These are phyloP conservation scores for Diaporthe sp. DNA, from an alignment of 2,329 filamentous ascomycete genomes.

Conservation along the genomic window DNA sequence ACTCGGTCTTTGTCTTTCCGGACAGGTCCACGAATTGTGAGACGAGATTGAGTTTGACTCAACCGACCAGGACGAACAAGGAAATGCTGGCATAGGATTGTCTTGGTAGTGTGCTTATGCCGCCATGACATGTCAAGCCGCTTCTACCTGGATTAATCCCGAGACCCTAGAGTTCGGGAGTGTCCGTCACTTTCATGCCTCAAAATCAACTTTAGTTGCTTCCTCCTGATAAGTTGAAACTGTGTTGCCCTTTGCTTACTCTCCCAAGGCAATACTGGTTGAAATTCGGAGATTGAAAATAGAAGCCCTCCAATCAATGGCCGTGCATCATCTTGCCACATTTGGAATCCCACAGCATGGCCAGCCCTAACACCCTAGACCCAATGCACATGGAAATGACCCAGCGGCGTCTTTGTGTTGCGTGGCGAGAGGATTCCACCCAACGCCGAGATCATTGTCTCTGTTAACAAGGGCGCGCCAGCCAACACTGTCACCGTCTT, in stretches of 20 bases:
- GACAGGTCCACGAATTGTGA: neutral
- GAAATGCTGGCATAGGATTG: neutral
- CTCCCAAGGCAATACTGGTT: too few relatives aligned
- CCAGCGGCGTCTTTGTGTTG: neutral
- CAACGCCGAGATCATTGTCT: too few relatives aligned
- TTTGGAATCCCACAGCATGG: neutral
- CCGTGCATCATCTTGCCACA: too few relatives aligned
- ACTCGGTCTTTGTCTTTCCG: neutral
- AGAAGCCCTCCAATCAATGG: too few relatives aligned
- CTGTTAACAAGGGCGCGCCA: too few relatives aligned
- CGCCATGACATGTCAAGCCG: neutral
- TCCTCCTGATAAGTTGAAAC: neutral
- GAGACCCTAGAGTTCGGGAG: neutral
- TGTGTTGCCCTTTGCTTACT: neutral
- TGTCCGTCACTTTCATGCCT: neutral
- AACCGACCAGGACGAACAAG: neutral
- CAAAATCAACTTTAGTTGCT: neutral
- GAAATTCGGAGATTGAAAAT: too few relatives aligned
- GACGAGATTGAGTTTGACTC: neutral
- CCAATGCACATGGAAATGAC: neutral
- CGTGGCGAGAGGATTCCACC: neutral
- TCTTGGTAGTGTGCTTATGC: neutral
- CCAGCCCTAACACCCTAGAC: neutral
- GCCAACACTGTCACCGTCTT: too few relatives aligned
- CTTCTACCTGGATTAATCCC: neutral